Percentiles rank a stretch among this genome's conserved stretches.
These are phyloP conservation scores for Solanum phureja DNA, from an alignment of 257 asterid genomes.

Conservation along the genomic window DNA sequence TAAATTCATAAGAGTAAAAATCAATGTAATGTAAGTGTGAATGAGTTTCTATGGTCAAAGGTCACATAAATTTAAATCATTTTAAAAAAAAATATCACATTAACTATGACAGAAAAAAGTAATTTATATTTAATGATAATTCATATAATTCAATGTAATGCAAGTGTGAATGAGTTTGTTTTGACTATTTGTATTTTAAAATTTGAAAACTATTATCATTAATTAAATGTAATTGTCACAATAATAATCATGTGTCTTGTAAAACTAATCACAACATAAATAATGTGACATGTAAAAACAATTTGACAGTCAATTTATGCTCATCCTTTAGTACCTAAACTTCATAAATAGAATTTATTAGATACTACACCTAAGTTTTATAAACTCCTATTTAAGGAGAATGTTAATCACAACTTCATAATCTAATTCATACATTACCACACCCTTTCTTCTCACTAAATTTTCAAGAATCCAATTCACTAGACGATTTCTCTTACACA, in stretches of 20 bases:
- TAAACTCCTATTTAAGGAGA: neutral
- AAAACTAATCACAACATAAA: neutral
- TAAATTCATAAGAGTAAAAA: neutral
- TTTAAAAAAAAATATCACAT: neutral
- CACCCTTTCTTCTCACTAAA: neutral
- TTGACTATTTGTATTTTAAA: neutral
- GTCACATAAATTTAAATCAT: neutral
- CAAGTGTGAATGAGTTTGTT: neutral
- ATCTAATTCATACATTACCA: neutral
- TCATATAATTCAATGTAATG: neutral
- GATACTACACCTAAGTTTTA: neutral
- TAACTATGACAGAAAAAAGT: neutral
- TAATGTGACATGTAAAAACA: neutral
- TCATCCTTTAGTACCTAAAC: neutral
- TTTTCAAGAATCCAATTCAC: neutral
- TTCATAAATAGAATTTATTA: neutral
- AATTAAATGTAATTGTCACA: neutral
- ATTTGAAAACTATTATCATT: neutral
- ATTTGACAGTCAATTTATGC: neutral
- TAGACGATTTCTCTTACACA: neutral
- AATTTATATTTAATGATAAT: neutral
- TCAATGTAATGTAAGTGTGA: neutral
- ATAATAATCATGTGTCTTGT: neutral
- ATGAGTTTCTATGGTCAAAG: neutral
- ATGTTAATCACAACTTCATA: neutral